Base-by-base conservation (phyloP, 345 rosid species). In the Punica granatum region DNA sequence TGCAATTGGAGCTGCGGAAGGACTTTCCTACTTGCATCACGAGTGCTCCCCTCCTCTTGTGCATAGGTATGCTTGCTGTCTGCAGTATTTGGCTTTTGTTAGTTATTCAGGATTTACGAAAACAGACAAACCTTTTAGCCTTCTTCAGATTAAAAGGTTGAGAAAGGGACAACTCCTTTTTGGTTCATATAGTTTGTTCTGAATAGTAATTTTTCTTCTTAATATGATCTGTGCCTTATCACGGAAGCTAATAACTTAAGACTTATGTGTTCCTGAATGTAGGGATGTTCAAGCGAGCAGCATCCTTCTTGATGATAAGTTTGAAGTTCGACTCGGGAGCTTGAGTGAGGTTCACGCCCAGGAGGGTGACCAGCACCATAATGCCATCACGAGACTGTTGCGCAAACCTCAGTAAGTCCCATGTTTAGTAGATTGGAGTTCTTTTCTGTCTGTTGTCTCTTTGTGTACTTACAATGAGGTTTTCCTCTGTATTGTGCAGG, bases 271-370 rank as follows among this genome's bases (percentile, higher is more conserved):
- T 19, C 60, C 61, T 74, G 75, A 69, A 69, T 76, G 68, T 60
- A 93, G 99, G 73, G 99, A 91, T 88, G 73, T 94, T 75, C 96
- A 88, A 84, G 95, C 96, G 30, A 85, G 97, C 80, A 94, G 99
- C 78, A 86, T 94, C 70, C 89, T 94, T 67, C 86, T 94, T 14
- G 98, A 93, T 67, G 96, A 93, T 73, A 91, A 91, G 76, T 93
- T 86, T 66, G 98, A 93, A 78, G 98, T 93, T 32, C 85, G 99
- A 60, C 88, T 93, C 41, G 99, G 97, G 60, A 93, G 99, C 80
- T 77, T 93, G 68, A 86, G 86, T 70, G 87, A 85, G 74, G 84
- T 78, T 74, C 72, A 76, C 73, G 69, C 73, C 60, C 91, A 88
- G 70, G 96, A 85, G 74, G 95, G 82, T 64, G 88, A 88, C 77